phyloP scores from a whole-genome alignment of 176 grass and related monocot genomes.

The Oryza australiensis region DNA sequence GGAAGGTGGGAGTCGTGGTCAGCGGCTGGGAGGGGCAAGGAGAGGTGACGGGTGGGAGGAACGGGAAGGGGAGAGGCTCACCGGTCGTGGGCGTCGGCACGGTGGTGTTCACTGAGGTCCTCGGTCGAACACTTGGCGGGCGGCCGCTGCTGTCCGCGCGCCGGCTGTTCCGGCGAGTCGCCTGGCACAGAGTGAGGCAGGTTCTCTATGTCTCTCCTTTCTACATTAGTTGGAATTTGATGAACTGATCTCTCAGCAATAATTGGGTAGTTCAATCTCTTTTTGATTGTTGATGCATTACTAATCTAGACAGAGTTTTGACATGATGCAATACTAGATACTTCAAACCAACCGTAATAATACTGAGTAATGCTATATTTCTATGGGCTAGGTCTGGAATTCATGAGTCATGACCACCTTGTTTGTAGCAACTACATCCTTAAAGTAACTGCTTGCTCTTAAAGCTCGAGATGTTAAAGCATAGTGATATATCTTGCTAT shows the following conservation, averaged over 20 bases:
- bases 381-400: not conserved
- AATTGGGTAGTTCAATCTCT: not conserved
- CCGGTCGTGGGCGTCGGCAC: conserved; percentile 54
- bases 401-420: not conserved
- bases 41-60: conserved; percentile 4
- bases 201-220: conserved; percentile 64
- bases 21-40: conserved; percentile 17
- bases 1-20: conserved; percentile 62
- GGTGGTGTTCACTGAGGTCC: conserved; percentile 73
- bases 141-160: conserved; percentile 77
- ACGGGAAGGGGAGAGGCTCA: conserved; percentile 31
- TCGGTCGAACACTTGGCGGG: conserved; percentile 79
- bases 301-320: not conserved
- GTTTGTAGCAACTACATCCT: not conserved
- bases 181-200: conserved; percentile 95
- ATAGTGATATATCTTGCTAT: not conserved
- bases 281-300: not conserved
- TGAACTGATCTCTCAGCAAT: not conserved
- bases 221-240: conserved; percentile 28
- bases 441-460: not conserved
- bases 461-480: conserved; percentile 19
- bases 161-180: conserved; percentile 72
- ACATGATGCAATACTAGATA: not conserved
- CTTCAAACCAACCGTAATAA: not conserved
- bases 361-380: not conserved